Base-by-base conservation (phyloP, 805 yeast species). In the Myxozyma vanderwaltii region DNA sequence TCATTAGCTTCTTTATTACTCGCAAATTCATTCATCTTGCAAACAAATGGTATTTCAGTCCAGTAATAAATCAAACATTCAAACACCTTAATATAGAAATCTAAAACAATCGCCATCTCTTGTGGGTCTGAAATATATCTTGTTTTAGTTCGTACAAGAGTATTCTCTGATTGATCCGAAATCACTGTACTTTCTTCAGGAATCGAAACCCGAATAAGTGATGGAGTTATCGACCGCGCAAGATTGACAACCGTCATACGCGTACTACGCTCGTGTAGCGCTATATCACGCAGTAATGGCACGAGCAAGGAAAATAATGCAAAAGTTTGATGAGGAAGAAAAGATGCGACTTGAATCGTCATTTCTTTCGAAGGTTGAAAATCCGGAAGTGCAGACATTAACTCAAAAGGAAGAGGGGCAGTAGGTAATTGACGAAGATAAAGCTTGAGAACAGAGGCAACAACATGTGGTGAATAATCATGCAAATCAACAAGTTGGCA, bases 391-490 rank as follows among this genome's bases (percentile, higher is more conserved):
- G 35, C 38, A 12, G 48, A 24, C 48, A 39, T 40, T 7, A 62
- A 13, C 15, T 50, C 41, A 27, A 45, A 48, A 7, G 86, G 81
- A 21, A 88, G 72, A 35, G 88, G 74, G 0, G 88, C 84, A 12
- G 67, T 64, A 0, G 86, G 81, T 36, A 85, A 76, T 36, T 79
- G 82, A 57, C 78, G 75, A 36, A 89, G 69, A 54, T 77, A 80
- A 58, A 77, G 74, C 53, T 65, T 78, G 56, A 78, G 67, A 12
- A 73, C 63, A 2, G 81, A 76, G 12, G 82, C 77, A n/a, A 82
- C 77, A 52, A 80, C 77, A 61, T 76, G 76, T 10, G 85, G 75
- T 52, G 83, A 83, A 77, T 83, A 84, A 68, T 84, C 86, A 54
- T 76, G 76, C 38, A 84, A 73, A 72, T 82, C 77, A 31, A 84